Base-by-base conservation (phyloP, 306 rosid genomes). In the Quercus suber region DNA sequence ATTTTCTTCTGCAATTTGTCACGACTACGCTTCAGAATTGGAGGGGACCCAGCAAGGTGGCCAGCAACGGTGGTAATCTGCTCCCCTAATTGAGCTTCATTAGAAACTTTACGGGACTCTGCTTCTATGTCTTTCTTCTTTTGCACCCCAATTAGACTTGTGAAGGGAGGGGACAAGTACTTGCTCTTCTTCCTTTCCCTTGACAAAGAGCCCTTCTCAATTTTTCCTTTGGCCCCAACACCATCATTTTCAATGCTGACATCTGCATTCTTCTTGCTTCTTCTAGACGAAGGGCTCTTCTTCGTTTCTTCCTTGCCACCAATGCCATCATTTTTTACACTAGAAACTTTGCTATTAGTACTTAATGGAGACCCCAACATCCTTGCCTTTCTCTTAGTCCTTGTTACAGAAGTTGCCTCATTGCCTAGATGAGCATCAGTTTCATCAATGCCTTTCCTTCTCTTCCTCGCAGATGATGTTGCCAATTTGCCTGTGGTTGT, bases 81-180 rank as follows among this genome's bases (percentile, higher is more conserved):
- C 53, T 85, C 81, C 15, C 83, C 86, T 71, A 51, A 12, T 15
- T 1, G 72, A 73, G 75, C 79, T 51, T 82, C 82, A 21, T 75
- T 41, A 21, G 86, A 53, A 72, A 56, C 74, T 58, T 80, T 25
- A 33, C 13, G 37, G 23, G 82, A 80, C 64, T 85, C 84, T 21
- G 45, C 23, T 75, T 83, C 87, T 6, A 13, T 20, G 37, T 73
- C 78, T 53, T 23, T 79, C 83, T 83, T 89, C 84, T 28, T 76
- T 63, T 83, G 83, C 43, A 69, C 84, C 65, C 51, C 51, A 69
- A n/a, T 58, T 65, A 88, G 31, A 79, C 71, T 79, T 37, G 89
- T 91, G 89, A 91, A 93, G 41, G 98, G 98, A 74, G 97, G 95
- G 43, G 92, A 93, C 85, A 93, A 82, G 86, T 93, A 93, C 88